Conservation (phyloP, 2,329 filamentous ascomycete species). For the Clonostachys solani region DNA sequence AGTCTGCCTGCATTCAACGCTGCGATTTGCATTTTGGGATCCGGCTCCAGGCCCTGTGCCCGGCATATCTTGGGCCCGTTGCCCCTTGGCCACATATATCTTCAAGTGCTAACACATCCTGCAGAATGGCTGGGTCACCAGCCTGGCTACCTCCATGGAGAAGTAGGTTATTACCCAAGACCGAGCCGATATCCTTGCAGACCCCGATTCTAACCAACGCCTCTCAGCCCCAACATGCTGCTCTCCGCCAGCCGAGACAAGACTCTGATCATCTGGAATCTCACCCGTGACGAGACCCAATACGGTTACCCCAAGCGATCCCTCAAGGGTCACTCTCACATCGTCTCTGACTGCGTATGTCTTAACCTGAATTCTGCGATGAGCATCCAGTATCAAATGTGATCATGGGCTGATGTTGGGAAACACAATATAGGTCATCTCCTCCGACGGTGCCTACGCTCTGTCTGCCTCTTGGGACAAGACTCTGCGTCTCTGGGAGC, state of each 20-base stretch:
- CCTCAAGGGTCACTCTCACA: conserved; percentile 98
- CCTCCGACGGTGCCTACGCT: conserved; percentile 97
- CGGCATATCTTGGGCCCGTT: no score
- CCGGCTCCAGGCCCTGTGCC: not conserved
- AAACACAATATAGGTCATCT: conserved; percentile 72
- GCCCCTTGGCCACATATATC: not conserved
- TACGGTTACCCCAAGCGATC: conserved; percentile 99
- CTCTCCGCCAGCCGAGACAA: conserved; percentile 97
- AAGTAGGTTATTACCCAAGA: conserved; percentile 64
- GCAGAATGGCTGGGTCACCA: conserved; percentile 96
- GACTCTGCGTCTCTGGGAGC: conserved; percentile 99
- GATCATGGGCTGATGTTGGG: conserved; percentile 5
- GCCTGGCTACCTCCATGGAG: conserved; percentile 96
- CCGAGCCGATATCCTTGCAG: not conserved
- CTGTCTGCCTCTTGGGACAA: conserved; percentile 99
- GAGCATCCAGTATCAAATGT: conserved; percentile 1
- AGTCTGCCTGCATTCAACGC: not conserved
- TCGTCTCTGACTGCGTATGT: conserved; percentile 99
- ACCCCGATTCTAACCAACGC: conserved; percentile 10
- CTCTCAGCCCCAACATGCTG: conserved; percentile 91
- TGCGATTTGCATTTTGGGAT: conserved; percentile 1
- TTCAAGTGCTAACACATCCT: conserved; percentile 10
- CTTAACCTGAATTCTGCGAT: conserved; percentile 9
- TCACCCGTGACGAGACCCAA: conserved; percentile 95
- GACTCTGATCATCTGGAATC: conserved; percentile 99